A percentile compares a stretch with the other conserved stretches of the same genome.
phyloP scores from a whole-genome alignment of 306 rosid genomes.

The Sphenostylis stenocarpa region DNA sequence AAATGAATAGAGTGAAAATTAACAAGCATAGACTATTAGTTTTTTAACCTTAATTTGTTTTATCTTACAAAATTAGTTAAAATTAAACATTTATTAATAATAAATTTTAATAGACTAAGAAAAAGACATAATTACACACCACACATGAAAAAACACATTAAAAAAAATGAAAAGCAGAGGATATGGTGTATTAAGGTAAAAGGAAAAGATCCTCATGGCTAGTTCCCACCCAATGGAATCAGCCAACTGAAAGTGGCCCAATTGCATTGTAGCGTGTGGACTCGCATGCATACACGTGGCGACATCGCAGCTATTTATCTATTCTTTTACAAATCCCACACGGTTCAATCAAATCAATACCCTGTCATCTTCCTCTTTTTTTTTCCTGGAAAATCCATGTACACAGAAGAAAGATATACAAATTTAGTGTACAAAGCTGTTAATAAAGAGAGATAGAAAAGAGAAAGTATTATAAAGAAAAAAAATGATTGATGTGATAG shows the following conservation, averaged over 20 bases:
- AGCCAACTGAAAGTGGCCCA: slow-evolving; percentile 33
- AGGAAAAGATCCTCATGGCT: slow-evolving; percentile 1
- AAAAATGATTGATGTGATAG: background rate
- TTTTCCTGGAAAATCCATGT: background rate
- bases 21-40: too few species aligned
- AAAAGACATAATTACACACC: background rate
- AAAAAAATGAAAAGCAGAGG: background rate
- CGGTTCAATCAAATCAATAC: slow-evolving; percentile 20
- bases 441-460: background rate
- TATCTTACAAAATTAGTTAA: too few species aligned
- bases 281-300: slow-evolving; percentile 39
- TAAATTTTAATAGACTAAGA: too few species aligned
- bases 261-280: slow-evolving; percentile 27
- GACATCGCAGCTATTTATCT: background rate
- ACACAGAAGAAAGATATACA: background rate
- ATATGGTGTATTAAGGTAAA: slow-evolving; percentile 16
- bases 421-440: background rate
- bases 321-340: slow-evolving; percentile 20
- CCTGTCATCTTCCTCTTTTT: background rate
- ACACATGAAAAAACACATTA: background rate
- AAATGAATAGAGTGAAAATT: too few species aligned
- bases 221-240: slow-evolving; percentile 40
- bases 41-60: too few species aligned
- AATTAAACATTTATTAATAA: too few species aligned
- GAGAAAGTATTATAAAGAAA: background rate